phyloP scores from a whole-genome alignment of 1,284 basidiomycete genomes.

The Pseudozyma tsukubaensis region DNA sequence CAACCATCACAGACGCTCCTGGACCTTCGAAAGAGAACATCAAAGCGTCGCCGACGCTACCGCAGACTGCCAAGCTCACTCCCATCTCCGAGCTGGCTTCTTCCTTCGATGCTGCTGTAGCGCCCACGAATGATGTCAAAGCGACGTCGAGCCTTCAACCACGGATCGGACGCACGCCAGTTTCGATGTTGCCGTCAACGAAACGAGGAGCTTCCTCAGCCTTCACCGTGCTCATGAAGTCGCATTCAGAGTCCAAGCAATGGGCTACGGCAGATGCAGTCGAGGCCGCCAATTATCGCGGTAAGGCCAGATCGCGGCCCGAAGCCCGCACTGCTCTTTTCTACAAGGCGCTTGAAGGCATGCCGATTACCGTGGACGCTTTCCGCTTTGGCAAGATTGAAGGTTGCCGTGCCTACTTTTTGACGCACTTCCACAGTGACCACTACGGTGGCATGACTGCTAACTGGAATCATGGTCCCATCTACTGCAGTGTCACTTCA shows the following conservation, averaged over 20 bases:
- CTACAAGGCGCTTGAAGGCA: constrained; percentile 81
- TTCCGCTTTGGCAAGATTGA: constrained; percentile 93
- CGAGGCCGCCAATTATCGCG: constrained; percentile 52
- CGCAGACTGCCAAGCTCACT: constrained; percentile 27
- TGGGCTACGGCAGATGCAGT: constrained; percentile 59
- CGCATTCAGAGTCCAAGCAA: constrained; percentile 57
- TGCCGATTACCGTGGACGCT: constrained; percentile 96
- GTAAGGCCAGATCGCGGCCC: constrained; percentile 31
- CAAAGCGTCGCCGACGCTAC: neutral
- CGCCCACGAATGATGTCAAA: constrained; percentile 9
- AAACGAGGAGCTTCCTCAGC: constrained; percentile 45
- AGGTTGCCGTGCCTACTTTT: constrained; percentile 85
- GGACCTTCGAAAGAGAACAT: constrained; percentile 1
- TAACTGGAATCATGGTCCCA: constrained; percentile 87
- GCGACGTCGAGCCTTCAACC: too few relatives aligned
- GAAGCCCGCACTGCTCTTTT: constrained; percentile 56
- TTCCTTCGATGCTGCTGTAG: constrained; percentile 15
- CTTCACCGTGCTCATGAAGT: constrained; percentile 58
- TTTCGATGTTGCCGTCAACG: constrained; percentile 20
- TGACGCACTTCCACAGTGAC: constrained; percentile 74
- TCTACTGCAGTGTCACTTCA: constrained; percentile 88
- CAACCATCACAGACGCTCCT: neutral
- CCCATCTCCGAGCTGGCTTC: constrained; percentile 41
- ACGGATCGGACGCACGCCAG: constrained; percentile 9
- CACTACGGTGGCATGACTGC: constrained; percentile 70